phyloP scores from a whole-genome alignment of 441 rosid genomes.

The Populus tomentosa region DNA sequence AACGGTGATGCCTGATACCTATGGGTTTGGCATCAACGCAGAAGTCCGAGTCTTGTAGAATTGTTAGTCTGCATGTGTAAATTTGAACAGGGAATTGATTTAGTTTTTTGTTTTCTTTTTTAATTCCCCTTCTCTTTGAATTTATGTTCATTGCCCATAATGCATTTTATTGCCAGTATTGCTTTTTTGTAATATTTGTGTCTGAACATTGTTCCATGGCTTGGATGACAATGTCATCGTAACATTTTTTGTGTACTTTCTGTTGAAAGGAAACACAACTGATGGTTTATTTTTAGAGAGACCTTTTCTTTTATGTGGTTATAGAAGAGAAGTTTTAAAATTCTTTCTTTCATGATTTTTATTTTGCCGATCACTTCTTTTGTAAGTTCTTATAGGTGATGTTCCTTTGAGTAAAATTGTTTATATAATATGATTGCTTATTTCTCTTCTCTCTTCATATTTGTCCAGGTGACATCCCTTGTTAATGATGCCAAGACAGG shows the following conservation, averaged over 20 bases:
- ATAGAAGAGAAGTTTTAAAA: neutral
- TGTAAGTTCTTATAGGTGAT: neutral
- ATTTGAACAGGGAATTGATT: neutral
- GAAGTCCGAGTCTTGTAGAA: neutral
- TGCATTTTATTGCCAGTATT: neutral
- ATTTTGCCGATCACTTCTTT: neutral
- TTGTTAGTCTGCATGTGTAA: neutral
- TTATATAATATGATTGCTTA: conserved; percentile 12
- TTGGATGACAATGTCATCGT: neutral
- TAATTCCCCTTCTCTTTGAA: neutral
- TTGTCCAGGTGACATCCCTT: conserved; percentile 59
- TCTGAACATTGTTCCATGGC: neutral
- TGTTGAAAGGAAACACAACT: neutral
- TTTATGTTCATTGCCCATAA: neutral
- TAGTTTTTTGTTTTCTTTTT: neutral
- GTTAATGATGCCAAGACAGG: conserved; percentile 80
- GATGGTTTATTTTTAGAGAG: neutral
- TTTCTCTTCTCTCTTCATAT: conserved; percentile 8
- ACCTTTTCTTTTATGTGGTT: neutral
- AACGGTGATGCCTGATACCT: neutral
- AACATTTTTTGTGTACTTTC: neutral
- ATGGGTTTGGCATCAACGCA: neutral
- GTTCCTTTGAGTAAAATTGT: neutral
- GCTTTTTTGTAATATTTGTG: neutral
- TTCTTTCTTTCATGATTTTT: neutral